Percentiles rank a stretch among this genome's conserved stretches.
These are phyloP conservation scores for Boletellus emodensis DNA, from an alignment of 768 basidiomycete genomes.

Conservation along the genomic window DNA sequence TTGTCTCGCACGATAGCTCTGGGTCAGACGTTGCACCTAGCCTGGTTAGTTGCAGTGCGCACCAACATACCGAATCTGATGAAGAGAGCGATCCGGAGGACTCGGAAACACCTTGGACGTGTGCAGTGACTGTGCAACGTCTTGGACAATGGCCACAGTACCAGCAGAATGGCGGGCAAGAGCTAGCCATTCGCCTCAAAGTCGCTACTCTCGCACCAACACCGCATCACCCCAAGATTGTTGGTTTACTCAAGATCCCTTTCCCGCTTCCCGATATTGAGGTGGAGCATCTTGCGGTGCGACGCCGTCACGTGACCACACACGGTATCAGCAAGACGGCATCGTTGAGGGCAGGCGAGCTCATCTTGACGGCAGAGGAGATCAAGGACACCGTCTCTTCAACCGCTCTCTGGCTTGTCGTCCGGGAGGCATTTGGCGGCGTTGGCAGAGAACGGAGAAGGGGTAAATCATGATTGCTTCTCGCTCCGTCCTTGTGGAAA, in stretches of 20 bases:
- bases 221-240: conserved; percentile 94
- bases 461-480: conserved; percentile 53
- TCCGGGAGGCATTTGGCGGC: conserved; percentile 90
- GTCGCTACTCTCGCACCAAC: conserved; percentile 86
- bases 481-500: background rate
- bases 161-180: conserved; percentile 6
- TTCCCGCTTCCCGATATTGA: conserved; percentile 84
- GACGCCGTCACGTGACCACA: conserved; percentile 42
- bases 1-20: conserved; percentile 38
- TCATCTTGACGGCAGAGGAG: conserved; percentile 81
- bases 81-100: conserved; percentile 94
- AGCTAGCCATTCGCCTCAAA: conserved; percentile 43
- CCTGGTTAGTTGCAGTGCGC: conserved; percentile 10
- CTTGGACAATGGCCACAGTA: conserved; percentile 20
- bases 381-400: conserved; percentile 89
- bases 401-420: conserved; percentile 87
- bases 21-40: conserved; percentile 32
- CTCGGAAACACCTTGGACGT: conserved; percentile 94
- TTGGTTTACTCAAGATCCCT: conserved; percentile 86
- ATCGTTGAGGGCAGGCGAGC: conserved; percentile 19
- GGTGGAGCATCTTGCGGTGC: conserved; percentile 54
- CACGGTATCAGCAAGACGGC: conserved; percentile 26
- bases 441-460: conserved; percentile 76
- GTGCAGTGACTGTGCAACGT: conserved; percentile 67
- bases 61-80: conserved; percentile 39